phyloP scores from a whole-genome alignment of 31 red algal species.

The Endocladia muricata region DNA sequence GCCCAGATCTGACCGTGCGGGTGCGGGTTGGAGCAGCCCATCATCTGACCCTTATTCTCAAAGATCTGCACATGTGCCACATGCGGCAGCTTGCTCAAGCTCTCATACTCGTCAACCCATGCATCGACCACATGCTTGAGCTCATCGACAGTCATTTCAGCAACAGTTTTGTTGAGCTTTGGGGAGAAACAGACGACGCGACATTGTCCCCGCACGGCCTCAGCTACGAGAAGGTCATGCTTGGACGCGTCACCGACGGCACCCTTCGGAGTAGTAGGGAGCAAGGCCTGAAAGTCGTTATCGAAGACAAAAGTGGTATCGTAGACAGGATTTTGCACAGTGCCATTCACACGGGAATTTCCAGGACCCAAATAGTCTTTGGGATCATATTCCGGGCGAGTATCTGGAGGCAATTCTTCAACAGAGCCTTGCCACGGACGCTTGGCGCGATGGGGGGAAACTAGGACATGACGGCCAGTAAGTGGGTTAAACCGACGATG shows the following conservation, averaged over 20 bases:
- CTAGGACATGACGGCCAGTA: slow-evolving; percentile 61
- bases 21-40: slow-evolving; percentile 98
- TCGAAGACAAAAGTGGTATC: slow-evolving; percentile 89
- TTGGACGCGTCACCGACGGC: slow-evolving; percentile 29
- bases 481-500: slow-evolving; percentile 94
- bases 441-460: slow-evolving; percentile 94
- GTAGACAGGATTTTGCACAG: slow-evolving; percentile 91
- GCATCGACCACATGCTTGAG: slow-evolving; percentile 76
- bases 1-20: slow-evolving; percentile 98
- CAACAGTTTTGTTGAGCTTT: slow-evolving; percentile 88
- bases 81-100: slow-evolving; percentile 60
- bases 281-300: slow-evolving; percentile 93
- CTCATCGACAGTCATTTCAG: slow-evolving; percentile 85
- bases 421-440: slow-evolving; percentile 95
- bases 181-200: slow-evolving; percentile 99
- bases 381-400: slow-evolving; percentile 89
- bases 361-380: slow-evolving; percentile 88
- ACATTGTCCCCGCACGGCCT: slow-evolving; percentile 84
- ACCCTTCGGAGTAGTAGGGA: slow-evolving; percentile 69
- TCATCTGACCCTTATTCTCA: slow-evolving; percentile 96
- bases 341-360: slow-evolving; percentile 83
- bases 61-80: slow-evolving; percentile 95
- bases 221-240: slow-evolving; percentile 76
- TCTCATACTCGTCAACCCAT: slow-evolving; percentile 76
- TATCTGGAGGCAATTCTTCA: slow-evolving; percentile 67